Percentiles rank a stretch among this genome's conserved stretches.
phyloP scores from a whole-genome alignment of 768 basidiomycete genomes.

The Suillus hirtellus region DNA sequence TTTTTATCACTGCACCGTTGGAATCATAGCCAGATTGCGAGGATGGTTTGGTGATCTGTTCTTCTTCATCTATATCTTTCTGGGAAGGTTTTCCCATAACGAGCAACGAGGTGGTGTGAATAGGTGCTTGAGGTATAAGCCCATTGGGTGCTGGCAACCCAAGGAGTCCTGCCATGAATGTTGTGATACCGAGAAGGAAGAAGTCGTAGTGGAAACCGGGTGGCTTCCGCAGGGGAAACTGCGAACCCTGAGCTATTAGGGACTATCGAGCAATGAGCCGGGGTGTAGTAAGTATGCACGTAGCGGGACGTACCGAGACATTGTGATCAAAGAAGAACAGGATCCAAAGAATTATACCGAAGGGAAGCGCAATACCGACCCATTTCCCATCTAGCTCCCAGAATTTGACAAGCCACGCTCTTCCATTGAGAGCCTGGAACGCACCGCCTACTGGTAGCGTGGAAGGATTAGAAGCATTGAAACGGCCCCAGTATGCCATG shows the following conservation, averaged over 20 bases:
- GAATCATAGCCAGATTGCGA: slow-evolving; percentile 8
- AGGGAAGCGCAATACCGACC: slow-evolving; percentile 87
- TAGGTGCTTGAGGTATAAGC: slow-evolving; percentile 84
- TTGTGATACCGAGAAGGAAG: slow-evolving; percentile 87
- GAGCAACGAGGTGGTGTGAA: slow-evolving; percentile 84
- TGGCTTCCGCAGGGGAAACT: slow-evolving; percentile 89
- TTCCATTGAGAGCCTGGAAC: slow-evolving; percentile 68
- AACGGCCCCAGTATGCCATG: slow-evolving; percentile 86
- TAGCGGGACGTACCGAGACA: slow-evolving; percentile 64
- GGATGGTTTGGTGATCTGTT: slow-evolving; percentile 25
- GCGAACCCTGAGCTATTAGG: slow-evolving; percentile 86
- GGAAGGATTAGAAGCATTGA: slow-evolving; percentile 56
- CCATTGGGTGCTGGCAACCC: slow-evolving; percentile 88
- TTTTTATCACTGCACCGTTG: slow-evolving; percentile 17
- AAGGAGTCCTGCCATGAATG: slow-evolving; percentile 84
- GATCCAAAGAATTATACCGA: slow-evolving; percentile 86
- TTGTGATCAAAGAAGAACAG: slow-evolving; percentile 97
- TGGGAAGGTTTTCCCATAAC: slow-evolving; percentile 55
- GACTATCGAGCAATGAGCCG: slow-evolving; percentile 47
- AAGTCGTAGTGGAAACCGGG: slow-evolving; percentile 88
- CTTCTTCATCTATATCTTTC: slow-evolving; percentile 39
- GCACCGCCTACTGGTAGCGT: slow-evolving; percentile 71
- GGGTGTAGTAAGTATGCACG: neutral
- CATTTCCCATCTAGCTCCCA: slow-evolving; percentile 89
- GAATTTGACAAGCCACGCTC: slow-evolving; percentile 84